Evolutionary conservation across 768 basidiomycete species (phyloP).

Genomic region (Exidia glandulosa): DNA sequence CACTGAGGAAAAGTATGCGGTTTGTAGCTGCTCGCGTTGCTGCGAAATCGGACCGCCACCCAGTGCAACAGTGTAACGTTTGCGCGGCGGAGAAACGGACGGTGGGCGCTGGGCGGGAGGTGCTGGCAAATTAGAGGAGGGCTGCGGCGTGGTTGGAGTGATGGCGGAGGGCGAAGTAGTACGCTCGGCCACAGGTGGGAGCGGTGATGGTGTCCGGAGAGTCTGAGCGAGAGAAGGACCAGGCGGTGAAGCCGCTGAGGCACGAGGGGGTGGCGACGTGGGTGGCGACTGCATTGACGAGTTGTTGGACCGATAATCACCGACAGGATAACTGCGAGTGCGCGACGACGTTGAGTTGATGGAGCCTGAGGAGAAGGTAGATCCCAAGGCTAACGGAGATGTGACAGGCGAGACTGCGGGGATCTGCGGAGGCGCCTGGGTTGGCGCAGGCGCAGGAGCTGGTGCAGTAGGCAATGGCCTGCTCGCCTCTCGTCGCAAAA

Average conservation of each 20-base stretch:
- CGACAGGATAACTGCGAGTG: constrained; percentile 70
- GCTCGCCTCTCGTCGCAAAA: constrained; percentile 20
- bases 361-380: background rate
- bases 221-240: constrained; percentile 7
- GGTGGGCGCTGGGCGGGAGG: constrained; percentile 1
- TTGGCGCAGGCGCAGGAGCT: background rate
- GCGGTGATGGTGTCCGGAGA: constrained; percentile 7
- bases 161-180: background rate
- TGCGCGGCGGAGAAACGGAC: constrained; percentile 32
- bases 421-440: background rate
- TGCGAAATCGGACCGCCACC: constrained; percentile 31
- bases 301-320: constrained; percentile 52
- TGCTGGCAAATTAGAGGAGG: background rate
- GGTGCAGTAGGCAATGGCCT: background rate
- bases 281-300: background rate
- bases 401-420: background rate
- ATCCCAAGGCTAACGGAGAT: background rate
- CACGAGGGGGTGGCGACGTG: background rate
- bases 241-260: background rate
- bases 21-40: constrained; percentile 31
- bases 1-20: constrained; percentile 20
- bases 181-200: constrained; percentile 20
- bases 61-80: constrained; percentile 78
- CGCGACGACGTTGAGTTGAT: constrained; percentile 18
- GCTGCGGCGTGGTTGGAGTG: background rate